Percentiles rank a stretch among this genome's conserved stretches.
Conservation (phyloP, 257 asterid species). For the Hygrophila difformis region DNA sequence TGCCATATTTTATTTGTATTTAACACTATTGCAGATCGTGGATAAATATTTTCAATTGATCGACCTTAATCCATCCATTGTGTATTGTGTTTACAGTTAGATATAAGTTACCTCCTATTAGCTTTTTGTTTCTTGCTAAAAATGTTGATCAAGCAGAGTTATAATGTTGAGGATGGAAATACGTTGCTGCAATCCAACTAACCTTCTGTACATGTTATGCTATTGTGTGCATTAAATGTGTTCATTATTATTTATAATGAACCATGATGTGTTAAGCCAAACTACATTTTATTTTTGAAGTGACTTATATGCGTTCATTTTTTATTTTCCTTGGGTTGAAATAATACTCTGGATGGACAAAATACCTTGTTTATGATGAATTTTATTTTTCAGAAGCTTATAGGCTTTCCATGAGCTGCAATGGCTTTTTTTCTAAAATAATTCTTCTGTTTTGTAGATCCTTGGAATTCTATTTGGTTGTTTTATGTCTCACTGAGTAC, state of each 20-base stretch:
- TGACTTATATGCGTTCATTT: too few species aligned
- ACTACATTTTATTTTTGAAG: too few species aligned
- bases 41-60: not conserved
- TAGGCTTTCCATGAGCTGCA: not conserved
- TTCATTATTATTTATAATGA: slow-evolving; percentile 5
- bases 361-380: not conserved
- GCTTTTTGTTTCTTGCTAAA: not conserved
- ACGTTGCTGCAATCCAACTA: not conserved
- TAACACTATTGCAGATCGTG: not conserved
- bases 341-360: not conserved
- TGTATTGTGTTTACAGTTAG: not conserved
- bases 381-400: not conserved
- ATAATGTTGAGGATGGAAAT: not conserved
- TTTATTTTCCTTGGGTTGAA: too few species aligned
- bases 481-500: too few species aligned
- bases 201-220: not conserved
- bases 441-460: slow-evolving; percentile 2
- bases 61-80: not conserved
- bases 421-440: not conserved
- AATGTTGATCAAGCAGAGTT: not conserved
- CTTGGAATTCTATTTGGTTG: not conserved
- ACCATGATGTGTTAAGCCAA: not conserved
- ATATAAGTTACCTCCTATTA: not conserved
- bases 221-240: not conserved
- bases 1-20: not conserved